A percentile compares a stretch with the other conserved stretches of the same genome.
Conservation (phyloP, 2,329 filamentous ascomycete genomes). For the Beauveria bassiana region DNA sequence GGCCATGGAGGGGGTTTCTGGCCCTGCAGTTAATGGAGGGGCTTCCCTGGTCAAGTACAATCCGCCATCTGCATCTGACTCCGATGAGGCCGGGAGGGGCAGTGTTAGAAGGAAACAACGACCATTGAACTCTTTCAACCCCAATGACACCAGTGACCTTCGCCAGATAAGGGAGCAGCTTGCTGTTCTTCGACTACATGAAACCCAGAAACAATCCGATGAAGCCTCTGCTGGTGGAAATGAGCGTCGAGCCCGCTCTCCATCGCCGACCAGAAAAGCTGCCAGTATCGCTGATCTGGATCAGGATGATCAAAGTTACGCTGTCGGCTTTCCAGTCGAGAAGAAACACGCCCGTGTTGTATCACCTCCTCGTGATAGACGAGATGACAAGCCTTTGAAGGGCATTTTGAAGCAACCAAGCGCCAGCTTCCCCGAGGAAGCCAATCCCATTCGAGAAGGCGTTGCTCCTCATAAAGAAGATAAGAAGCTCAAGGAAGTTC, state of each 20-base stretch:
- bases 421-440: slow-evolving; percentile 77
- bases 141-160: slow-evolving; percentile 43
- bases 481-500: slow-evolving; percentile 62
- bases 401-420: slow-evolving; percentile 82
- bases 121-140: slow-evolving; percentile 38
- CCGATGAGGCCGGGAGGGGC: slow-evolving; percentile 32
- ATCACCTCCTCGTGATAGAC: slow-evolving; percentile 57
- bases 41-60: slow-evolving; percentile 26
- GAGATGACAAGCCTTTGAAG: slow-evolving; percentile 63
- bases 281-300: neutral
- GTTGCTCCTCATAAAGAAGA: slow-evolving; percentile 91
- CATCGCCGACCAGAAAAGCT: slow-evolving; percentile 11
- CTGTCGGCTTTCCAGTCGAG: slow-evolving; percentile 23
- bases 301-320: slow-evolving; percentile 20
- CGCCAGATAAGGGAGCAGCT: slow-evolving; percentile 43
- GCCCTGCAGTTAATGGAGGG: neutral
- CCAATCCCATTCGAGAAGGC: slow-evolving; percentile 75
- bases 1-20: neutral
- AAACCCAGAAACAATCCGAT: slow-evolving; percentile 16
- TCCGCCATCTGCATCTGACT: slow-evolving; percentile 29
- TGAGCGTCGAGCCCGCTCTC: slow-evolving; percentile 11
- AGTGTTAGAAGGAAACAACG: slow-evolving; percentile 30
- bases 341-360: slow-evolving; percentile 58
- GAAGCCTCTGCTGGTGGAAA: neutral
- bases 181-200: slow-evolving; percentile 30